Conservation (phyloP, 2,329 filamentous ascomycete genomes). For the Verticillium klebahnii region DNA sequence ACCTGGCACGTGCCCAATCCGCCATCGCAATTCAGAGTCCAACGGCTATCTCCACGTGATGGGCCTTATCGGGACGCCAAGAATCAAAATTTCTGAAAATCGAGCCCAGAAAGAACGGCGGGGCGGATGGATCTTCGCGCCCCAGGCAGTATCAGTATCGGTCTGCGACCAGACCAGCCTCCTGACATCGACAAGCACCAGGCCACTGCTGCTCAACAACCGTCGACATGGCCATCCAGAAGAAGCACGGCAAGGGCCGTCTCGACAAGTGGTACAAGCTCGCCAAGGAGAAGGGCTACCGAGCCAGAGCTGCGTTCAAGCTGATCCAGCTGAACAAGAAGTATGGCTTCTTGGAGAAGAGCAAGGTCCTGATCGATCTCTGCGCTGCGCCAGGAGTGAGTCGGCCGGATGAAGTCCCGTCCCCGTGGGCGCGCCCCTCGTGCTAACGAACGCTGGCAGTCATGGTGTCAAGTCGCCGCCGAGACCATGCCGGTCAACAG, state of each 20-base stretch:
- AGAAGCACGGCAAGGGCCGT: conserved; percentile 98
- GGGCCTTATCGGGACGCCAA: conserved; percentile 4
- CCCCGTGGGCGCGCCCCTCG: not conserved
- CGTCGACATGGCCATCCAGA: conserved; percentile 81
- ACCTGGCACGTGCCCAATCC: not conserved
- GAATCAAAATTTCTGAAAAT: conserved; percentile 6
- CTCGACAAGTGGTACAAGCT: conserved; percentile 99
- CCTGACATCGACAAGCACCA: not conserved
- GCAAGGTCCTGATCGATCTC: conserved; percentile 92
- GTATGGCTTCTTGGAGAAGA: conserved; percentile 96
- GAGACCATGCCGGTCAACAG: conserved; percentile 90
- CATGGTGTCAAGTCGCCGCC: conserved; percentile 94
- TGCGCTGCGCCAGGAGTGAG: conserved; percentile 90
- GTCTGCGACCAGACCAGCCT: not conserved
- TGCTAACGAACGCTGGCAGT: conserved; percentile 46
- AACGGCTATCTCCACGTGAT: conserved; percentile 6
- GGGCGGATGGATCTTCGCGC: conserved; percentile 1
- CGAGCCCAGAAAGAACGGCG: not conserved
- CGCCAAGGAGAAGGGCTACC: conserved; percentile 96
- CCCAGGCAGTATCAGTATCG: not conserved
- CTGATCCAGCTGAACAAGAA: conserved; percentile 98
- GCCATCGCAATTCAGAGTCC: too few species aligned
- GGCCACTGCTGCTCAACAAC: not conserved
- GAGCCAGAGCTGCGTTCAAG: conserved; percentile 95
- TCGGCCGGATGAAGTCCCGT: conserved; percentile 13